Conservation (phyloP, 2,329 filamentous ascomycete species). For the Microsporum audouinii region DNA sequence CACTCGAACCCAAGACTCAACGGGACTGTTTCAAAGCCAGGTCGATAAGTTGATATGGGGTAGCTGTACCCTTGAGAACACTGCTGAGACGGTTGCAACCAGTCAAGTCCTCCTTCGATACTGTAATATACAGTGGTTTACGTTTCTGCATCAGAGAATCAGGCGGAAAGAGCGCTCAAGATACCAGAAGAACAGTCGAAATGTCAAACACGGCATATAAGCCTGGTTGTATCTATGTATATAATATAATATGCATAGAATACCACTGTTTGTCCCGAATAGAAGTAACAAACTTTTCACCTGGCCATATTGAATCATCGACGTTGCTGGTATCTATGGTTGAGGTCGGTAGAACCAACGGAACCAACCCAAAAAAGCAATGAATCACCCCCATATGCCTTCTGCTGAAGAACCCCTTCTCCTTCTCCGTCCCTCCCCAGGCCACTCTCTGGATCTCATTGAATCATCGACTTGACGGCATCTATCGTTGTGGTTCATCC, state of each 20-base stretch:
- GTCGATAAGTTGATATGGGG: neutral
- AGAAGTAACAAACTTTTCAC: neutral
- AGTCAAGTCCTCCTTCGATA: neutral
- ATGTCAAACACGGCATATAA: neutral
- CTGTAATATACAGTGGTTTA: neutral
- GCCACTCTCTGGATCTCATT: neutral
- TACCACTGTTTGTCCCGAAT: neutral
- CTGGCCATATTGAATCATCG: neutral
- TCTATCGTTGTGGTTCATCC: neutral
- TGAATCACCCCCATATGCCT: neutral
- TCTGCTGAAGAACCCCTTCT: neutral
- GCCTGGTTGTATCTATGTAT: neutral
- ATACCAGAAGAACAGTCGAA: neutral
- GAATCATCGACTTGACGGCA: neutral
- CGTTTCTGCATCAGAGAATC: neutral
- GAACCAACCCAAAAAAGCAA: neutral
- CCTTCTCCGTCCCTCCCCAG: neutral
- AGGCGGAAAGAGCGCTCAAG: neutral
- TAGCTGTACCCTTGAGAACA: neutral
- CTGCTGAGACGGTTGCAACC: neutral
- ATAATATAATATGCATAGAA: neutral
- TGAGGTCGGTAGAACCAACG: neutral
- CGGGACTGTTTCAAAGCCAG: too few relatives aligned
- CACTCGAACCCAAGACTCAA: too few relatives aligned
- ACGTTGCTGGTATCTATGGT: neutral